Evolutionary conservation across 371 early-diverging fungal genomes (phyloP).

Genomic region (Rhizomucor miehei): DNA sequence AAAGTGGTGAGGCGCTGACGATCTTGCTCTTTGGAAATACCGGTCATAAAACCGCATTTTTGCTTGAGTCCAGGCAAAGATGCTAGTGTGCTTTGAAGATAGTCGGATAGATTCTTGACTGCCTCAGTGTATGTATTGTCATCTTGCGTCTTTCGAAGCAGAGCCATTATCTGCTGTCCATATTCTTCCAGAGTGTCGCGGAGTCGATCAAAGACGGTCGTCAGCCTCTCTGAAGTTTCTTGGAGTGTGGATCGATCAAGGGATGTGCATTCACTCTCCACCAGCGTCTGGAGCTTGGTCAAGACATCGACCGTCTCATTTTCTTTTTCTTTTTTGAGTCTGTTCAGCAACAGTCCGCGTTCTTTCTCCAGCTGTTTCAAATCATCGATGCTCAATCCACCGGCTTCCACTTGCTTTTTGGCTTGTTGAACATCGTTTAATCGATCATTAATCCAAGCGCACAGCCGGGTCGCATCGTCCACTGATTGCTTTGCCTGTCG

Average conservation of each 20-base stretch:
- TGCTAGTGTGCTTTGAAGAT: constrained; percentile 27
- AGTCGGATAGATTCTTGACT: constrained; percentile 19
- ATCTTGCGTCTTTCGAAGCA: constrained; percentile 35
- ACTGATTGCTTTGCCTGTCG: constrained; percentile 30
- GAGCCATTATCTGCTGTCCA: constrained; percentile 15
- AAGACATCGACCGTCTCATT: constrained; percentile 36
- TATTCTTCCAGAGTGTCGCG: constrained; percentile 28
- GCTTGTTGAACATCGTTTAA: constrained; percentile 18
- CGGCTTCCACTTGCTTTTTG: constrained; percentile 19
- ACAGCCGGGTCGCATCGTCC: constrained; percentile 30
- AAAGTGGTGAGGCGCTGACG: constrained; percentile 24
- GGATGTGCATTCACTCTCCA: constrained; percentile 21
- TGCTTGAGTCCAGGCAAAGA: constrained; percentile 39
- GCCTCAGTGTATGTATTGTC: constrained; percentile 33
- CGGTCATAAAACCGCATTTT: constrained; percentile 44
- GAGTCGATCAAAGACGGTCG: constrained; percentile 30
- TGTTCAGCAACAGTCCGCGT: constrained; percentile 13
- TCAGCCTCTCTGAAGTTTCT: constrained; percentile 26
- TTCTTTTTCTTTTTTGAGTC: constrained; percentile 31
- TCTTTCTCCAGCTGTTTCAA: constrained; percentile 29
- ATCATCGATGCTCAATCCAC: constrained; percentile 24
- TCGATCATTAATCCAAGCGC: constrained; percentile 42
- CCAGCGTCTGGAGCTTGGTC: constrained; percentile 23
- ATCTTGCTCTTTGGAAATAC: constrained; percentile 43
- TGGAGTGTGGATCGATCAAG: constrained; percentile 17